Evolutionary conservation across 2,329 filamentous ascomycete genomes (phyloP), one percentile per base, ranked within the genome.

Genomic region (Fusarium mundagurra): DNA sequence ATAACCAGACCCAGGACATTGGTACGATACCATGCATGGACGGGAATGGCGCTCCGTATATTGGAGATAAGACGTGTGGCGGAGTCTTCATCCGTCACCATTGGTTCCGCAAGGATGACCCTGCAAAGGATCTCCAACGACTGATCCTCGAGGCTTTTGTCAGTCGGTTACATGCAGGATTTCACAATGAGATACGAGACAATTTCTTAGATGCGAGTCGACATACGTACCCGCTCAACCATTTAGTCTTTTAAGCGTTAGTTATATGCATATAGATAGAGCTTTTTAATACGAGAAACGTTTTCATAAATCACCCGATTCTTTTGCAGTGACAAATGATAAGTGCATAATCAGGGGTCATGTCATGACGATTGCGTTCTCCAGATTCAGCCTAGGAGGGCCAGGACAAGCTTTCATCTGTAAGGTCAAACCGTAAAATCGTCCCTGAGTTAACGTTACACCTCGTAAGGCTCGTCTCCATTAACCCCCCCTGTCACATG

Each of bases 41-140:
- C 43, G 78, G 72, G 38, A 79, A 79, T 61, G 78, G 78, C 43
- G 66, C 68, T 24, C 73, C 76, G 5, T 71, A 75, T 31, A 68
- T 74, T 31, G 72, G 76, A 24, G 74, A 75, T 22, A 71, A 77
- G 45, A 68, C 59, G 3, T 79, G 77, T 53, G 68, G 64, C 29
- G 78, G 77, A 38, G 68, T 75, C 16, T 78, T 79, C 14, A 61
- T 79, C 60, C 69, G 76, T 34, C 78, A 79, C 61, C 70, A 78
- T 64, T 79, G 65, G 65, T 68, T 68, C 41, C 65, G 59, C 39
- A 68, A 68, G 24, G 54, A 68, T n/a, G 59, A 68, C 22, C 64
- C 65, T 27, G 64, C 54, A 6, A 68, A 68, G 9, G 65, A 68
- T 8, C 20, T 68, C 4, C 65, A 64, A 7, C 34, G 67, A 5